A percentile compares a stretch with the other conserved stretches of the same genome.
phyloP scores from a whole-genome alignment of 768 basidiomycete species.

The Tylopilus subfusipes region DNA sequence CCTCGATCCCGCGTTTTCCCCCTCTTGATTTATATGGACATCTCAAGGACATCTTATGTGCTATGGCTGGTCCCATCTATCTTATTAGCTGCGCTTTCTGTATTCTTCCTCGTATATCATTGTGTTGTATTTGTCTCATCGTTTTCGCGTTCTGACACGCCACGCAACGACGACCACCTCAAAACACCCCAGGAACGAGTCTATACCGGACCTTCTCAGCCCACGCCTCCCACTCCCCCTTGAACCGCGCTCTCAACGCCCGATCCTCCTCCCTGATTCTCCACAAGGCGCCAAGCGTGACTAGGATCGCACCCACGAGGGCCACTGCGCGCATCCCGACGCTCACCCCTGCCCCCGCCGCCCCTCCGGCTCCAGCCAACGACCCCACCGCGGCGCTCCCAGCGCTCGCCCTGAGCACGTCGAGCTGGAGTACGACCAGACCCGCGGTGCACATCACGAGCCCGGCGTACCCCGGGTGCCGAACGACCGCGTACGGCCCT shows the following conservation, averaged over 20 bases:
- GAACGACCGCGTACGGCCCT: conserved; percentile 27
- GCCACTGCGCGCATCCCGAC: conserved; percentile 8
- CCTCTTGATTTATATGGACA: background rate
- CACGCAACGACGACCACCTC: background rate
- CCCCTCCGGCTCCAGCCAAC: background rate
- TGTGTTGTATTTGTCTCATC: background rate
- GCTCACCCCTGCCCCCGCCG: conserved; percentile 40
- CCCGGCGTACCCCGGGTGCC: conserved; percentile 33
- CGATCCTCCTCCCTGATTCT: conserved; percentile 13
- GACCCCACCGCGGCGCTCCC: background rate
- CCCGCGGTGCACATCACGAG: conserved; percentile 29
- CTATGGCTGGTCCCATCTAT: conserved; percentile 5
- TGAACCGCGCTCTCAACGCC: conserved; percentile 11
- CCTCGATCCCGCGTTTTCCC: background rate
- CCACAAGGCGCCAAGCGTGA: conserved; percentile 4
- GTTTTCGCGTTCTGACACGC: background rate
- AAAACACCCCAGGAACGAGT: conserved; percentile 48
- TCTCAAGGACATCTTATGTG: background rate
- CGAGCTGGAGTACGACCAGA: conserved; percentile 13
- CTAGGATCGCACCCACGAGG: conserved; percentile 6
- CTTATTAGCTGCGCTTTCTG: background rate
- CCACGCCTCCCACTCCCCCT: conserved; percentile 35
- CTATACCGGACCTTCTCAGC: conserved; percentile 43
- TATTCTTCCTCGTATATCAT: conserved; percentile 3
- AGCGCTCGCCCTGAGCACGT: background rate